Percentiles rank a stretch among this genome's conserved stretches.
Evolutionary conservation across 352 stramenopile genomes (phyloP).

Genomic region (Pythium rhizo-oryzae): DNA sequence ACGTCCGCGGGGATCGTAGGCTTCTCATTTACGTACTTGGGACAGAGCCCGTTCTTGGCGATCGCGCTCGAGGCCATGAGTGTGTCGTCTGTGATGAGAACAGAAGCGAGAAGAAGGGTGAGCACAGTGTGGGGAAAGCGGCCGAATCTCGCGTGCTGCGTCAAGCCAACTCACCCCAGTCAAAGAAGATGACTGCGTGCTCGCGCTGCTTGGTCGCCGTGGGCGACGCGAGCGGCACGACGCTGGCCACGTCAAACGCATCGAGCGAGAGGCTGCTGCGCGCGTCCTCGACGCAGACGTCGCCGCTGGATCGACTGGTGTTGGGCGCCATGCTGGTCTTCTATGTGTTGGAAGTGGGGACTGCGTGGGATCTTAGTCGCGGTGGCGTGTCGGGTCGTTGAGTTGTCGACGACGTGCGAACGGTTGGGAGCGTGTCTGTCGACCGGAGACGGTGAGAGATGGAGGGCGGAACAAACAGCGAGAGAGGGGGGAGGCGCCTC

Average conservation of each 20-base stretch:
- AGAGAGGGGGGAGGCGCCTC: not conserved
- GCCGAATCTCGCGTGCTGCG: not conserved
- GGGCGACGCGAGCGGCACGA: conserved; percentile 32
- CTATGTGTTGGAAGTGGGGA: conserved; percentile 1
- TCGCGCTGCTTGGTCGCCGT: conserved; percentile 44
- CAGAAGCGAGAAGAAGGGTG: conserved; percentile 10
- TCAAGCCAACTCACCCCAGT: conserved; percentile 63
- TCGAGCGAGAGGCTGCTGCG: conserved; percentile 55
- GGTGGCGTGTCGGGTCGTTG: not conserved
- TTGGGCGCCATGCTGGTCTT: conserved; percentile 56
- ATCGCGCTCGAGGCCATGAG: conserved; percentile 82
- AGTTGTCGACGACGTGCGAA: not conserved
- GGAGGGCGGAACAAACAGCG: conserved; percentile 13
- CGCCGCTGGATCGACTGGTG: conserved; percentile 39
- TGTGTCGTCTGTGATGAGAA: conserved; percentile 84
- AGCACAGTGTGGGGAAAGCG: not conserved
- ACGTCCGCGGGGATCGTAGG: conserved; percentile 73
- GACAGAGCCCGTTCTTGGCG: conserved; percentile 75
- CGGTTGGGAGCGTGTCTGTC: not conserved
- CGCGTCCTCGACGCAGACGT: conserved; percentile 66
- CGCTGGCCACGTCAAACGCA: conserved; percentile 48
- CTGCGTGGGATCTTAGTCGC: too few species aligned
- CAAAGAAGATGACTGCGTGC: conserved; percentile 82
- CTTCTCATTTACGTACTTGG: conserved; percentile 88
- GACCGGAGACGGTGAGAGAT: not conserved